phyloP scores from a whole-genome alignment of 805 yeast species.

The Deakozyma indianensis region DNA sequence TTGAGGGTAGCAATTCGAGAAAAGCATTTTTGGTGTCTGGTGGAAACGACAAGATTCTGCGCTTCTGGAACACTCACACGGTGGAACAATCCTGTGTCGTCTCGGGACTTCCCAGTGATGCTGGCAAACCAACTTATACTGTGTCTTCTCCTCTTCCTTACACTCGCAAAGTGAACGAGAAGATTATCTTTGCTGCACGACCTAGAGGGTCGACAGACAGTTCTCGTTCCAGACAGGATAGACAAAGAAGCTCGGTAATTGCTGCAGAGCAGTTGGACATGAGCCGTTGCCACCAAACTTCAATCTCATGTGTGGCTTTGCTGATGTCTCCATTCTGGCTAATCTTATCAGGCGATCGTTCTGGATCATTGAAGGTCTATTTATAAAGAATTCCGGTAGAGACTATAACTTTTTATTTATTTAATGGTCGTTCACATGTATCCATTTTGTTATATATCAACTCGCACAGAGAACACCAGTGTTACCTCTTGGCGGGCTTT shows the following conservation, averaged over 20 bases:
- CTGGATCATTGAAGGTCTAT: not conserved
- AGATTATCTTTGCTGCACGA: not conserved
- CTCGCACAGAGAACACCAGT: too few relatives aligned
- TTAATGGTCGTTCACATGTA: not conserved
- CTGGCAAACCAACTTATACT: not conserved
- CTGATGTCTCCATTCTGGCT: constrained; percentile 1
- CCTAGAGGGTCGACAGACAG: not conserved
- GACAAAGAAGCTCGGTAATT: not conserved
- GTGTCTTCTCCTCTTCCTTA: not conserved
- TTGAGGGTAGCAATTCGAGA: not conserved
- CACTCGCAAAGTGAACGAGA: constrained; percentile 1
- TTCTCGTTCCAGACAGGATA: not conserved
- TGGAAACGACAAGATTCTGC: not conserved
- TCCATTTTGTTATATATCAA: too few relatives aligned
- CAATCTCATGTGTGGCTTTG: not conserved
- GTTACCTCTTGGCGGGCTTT: not conserved
- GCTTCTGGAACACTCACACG: not conserved
- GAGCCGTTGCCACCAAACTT: not conserved
- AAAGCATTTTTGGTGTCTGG: not conserved
- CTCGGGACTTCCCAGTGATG: not conserved
- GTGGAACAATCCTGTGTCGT: constrained; percentile 1
- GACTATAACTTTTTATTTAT: not conserved
- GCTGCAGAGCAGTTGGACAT: not conserved
- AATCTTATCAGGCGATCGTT: not conserved
- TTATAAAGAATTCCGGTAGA: not conserved